Percentiles rank a stretch among this genome's conserved stretches.
phyloP scores from a whole-genome alignment of 257 asterid genomes.

The Linaria vulgaris region DNA sequence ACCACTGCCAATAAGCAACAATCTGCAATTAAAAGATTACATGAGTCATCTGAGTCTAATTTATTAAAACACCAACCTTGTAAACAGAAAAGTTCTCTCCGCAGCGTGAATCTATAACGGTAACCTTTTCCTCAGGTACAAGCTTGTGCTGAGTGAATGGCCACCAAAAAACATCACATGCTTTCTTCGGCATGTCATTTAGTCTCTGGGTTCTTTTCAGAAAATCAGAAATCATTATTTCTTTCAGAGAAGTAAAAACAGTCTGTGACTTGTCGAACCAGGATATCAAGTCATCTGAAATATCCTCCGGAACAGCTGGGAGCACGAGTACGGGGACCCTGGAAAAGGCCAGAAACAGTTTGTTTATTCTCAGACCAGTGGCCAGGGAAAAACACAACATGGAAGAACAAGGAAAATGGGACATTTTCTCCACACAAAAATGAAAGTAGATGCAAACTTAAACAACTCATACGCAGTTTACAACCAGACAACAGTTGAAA shows the following conservation, averaged over 20 bases:
- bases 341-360: conserved; percentile 21
- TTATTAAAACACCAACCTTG: conserved; percentile 51
- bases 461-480: conserved; percentile 3
- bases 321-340: conserved; percentile 91
- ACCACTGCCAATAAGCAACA: conserved; percentile 5
- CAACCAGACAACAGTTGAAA: conserved; percentile 7
- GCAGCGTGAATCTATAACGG: conserved; percentile 92
- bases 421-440: background rate
- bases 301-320: conserved; percentile 78
- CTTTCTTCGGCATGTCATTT: conserved; percentile 69
- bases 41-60: conserved; percentile 4
- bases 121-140: conserved; percentile 73
- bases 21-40: background rate
- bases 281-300: conserved; percentile 68
- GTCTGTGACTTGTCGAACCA: conserved; percentile 77
- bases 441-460: background rate
- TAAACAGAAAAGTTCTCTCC: conserved; percentile 90
- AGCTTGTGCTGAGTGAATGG: conserved; percentile 97
- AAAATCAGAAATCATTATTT: conserved; percentile 65
- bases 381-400: background rate
- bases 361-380: conserved; percentile 1
- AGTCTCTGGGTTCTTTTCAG: conserved; percentile 57
- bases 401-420: too few relatives aligned
- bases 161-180: conserved; percentile 88
- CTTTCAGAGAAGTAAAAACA: conserved; percentile 71